phyloP scores from a whole-genome alignment of 441 rosid genomes.

The Manihot esculenta region DNA sequence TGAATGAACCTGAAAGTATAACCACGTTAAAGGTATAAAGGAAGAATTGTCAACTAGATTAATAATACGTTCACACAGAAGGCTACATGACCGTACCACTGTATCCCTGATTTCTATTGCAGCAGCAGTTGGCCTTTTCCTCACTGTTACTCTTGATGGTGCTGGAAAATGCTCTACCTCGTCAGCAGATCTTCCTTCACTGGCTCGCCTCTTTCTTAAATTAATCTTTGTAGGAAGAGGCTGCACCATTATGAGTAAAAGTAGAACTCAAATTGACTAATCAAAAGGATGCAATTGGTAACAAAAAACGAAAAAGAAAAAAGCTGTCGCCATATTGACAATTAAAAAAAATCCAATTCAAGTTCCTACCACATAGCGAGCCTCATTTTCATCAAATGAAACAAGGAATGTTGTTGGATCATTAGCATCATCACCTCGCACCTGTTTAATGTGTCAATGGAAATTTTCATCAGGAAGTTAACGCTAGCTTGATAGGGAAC shows the following conservation, averaged over 20 bases:
- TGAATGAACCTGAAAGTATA: slow-evolving; percentile 48
- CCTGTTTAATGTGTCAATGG: slow-evolving; percentile 40
- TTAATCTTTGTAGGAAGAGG: slow-evolving; percentile 84
- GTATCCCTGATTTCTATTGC: slow-evolving; percentile 64
- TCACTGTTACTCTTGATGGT: slow-evolving; percentile 74
- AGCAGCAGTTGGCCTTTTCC: slow-evolving; percentile 57
- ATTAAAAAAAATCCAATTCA: neutral
- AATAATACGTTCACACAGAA: neutral
- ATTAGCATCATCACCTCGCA: slow-evolving; percentile 68
- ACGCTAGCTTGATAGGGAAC: slow-evolving; percentile 1
- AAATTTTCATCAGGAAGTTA: slow-evolving; percentile 12
- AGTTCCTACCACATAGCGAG: slow-evolving; percentile 75
- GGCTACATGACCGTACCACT: slow-evolving; percentile 46
- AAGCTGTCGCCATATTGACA: neutral
- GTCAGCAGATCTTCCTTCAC: slow-evolving; percentile 82
- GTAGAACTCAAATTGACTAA: slow-evolving; percentile 7
- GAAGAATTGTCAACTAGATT: neutral
- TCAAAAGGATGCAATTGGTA: slow-evolving; percentile 2
- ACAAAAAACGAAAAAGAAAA: neutral
- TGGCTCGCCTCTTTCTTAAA: slow-evolving; percentile 78
- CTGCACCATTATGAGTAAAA: slow-evolving; percentile 38
- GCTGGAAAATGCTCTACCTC: slow-evolving; percentile 85
- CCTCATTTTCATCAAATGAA: slow-evolving; percentile 68
- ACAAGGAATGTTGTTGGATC: slow-evolving; percentile 81
- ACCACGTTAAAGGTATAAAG: slow-evolving; percentile 14